Evolutionary conservation across 208 protist species (phyloP).

Genomic region (Leishmania mexicana): DNA sequence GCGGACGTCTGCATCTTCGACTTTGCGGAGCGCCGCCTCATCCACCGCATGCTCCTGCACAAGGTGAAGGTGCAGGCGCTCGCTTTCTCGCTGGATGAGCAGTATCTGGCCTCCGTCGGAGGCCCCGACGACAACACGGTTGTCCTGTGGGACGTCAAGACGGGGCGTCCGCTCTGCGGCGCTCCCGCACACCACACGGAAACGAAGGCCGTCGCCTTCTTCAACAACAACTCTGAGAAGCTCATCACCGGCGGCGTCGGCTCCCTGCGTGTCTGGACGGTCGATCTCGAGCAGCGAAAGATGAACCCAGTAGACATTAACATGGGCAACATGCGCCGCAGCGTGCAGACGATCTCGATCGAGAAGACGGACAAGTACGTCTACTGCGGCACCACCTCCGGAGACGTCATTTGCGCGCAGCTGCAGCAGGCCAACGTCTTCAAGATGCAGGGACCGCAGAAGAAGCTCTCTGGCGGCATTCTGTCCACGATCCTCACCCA

Average conservation of each 20-base stretch:
- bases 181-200: constrained; percentile 80
- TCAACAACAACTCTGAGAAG: constrained; percentile 79
- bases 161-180: constrained; percentile 91
- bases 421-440: constrained; percentile 83
- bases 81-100: constrained; percentile 94
- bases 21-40: constrained; percentile 78
- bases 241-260: constrained; percentile 91
- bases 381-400: constrained; percentile 93
- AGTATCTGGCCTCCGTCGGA: constrained; percentile 93
- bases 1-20: constrained; percentile 95
- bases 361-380: constrained; percentile 88
- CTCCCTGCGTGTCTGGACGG: constrained; percentile 92
- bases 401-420: constrained; percentile 93
- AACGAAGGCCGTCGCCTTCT: constrained; percentile 84
- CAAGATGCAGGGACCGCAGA: constrained; percentile 92
- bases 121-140: constrained; percentile 96
- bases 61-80: constrained; percentile 95
- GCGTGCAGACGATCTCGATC: constrained; percentile 75
- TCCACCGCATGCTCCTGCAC: constrained; percentile 94
- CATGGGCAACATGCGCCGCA: constrained; percentile 89
- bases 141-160: constrained; percentile 94
- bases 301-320: constrained; percentile 90
- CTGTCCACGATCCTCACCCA: constrained; percentile 67
- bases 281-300: constrained; percentile 90
- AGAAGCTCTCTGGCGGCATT: constrained; percentile 88